Evolutionary conservation across 106 monocot species (phyloP), one percentile per base, ranked within the genome.

Genomic region (Chionographis japonica): DNA sequence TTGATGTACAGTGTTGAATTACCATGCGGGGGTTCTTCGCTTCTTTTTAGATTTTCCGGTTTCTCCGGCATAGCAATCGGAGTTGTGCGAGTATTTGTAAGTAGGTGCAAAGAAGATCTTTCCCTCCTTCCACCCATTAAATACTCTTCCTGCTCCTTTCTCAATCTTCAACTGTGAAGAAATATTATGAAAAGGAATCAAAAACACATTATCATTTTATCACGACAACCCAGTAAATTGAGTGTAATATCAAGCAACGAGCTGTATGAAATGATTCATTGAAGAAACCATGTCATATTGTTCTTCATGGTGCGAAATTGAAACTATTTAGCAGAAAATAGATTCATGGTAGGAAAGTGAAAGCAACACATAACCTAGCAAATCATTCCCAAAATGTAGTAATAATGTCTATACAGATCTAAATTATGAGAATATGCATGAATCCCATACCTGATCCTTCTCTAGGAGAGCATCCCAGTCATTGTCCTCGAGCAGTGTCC

Each of bases 11-110:
- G 40, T 2, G 4, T 40, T 70, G n/a, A 60, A 17, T 35, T 75
- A 93, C 89, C 93, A 94, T 50, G 89, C 84, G 4, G 93, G 93
- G n/a, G 93, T 93, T 78, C 93, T 66, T 1, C 93, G 78, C 49
- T 89, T 93, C 69, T 81, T 86, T 79, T 89, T 89, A 0, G 93
- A 93, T 62, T 84, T 86, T 0, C 62, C 73, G 2, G 72, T 86
- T 58, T 93, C 93, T 58, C 93, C 86, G 15, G 89, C 89, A 27
- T 89, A 93, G 18, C 68, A 46, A 63, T 93, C 89, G 6, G 93
- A 93, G 78, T 89, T 93, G 14, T 81, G 69, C 9, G 84, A 72
- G 69, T 93, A 93, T 16, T 93, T 93, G 81, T 86, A 93, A 14
- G 93, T 93, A 3, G 93, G 93, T 41, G 93, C 93, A 49, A 94